phyloP scores from a whole-genome alignment of 2,329 filamentous ascomycete genomes.

The Diaporthe amygdali region DNA sequence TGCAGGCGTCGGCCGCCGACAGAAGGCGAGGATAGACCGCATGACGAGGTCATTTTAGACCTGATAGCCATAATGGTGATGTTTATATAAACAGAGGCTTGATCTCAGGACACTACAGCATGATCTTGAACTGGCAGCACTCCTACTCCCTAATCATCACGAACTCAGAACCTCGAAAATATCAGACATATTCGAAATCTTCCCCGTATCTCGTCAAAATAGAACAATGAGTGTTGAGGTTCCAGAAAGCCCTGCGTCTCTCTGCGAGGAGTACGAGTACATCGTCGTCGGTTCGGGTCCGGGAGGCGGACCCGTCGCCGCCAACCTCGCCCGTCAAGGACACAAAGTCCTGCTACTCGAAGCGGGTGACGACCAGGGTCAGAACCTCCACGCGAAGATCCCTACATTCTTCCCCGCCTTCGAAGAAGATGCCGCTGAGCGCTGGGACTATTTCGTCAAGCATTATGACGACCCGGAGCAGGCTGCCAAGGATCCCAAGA shows the following conservation, averaged over 20 bases:
- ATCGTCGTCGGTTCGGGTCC: slow-evolving; percentile 59
- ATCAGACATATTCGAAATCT: background rate
- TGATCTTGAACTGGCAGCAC: background rate
- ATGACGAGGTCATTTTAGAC: background rate
- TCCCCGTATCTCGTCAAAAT: background rate
- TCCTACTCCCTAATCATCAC: background rate
- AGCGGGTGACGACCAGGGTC: slow-evolving; percentile 57
- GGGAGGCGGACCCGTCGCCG: slow-evolving; percentile 56
- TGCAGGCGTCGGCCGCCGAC: background rate
- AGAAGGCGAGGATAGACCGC: no score
- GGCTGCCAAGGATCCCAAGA: slow-evolving; percentile 53
- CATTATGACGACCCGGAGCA: slow-evolving; percentile 56
- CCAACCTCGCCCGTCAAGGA: slow-evolving; percentile 56
- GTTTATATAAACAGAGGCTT: background rate
- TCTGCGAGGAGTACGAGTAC: slow-evolving; percentile 46
- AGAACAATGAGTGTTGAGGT: background rate
- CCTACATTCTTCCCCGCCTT: slow-evolving; percentile 52
- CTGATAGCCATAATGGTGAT: no score
- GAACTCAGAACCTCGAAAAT: background rate
- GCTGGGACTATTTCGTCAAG: slow-evolving; percentile 63
- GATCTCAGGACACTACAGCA: background rate
- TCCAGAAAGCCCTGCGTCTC: background rate
- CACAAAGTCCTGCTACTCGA: slow-evolving; percentile 59
- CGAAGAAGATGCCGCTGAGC: slow-evolving; percentile 51
- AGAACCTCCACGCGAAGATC: slow-evolving; percentile 46